Evolutionary conservation across 805 yeast species (phyloP), one percentile per base, ranked within the genome.

Genomic region (Cyberlindnera saturnus): DNA sequence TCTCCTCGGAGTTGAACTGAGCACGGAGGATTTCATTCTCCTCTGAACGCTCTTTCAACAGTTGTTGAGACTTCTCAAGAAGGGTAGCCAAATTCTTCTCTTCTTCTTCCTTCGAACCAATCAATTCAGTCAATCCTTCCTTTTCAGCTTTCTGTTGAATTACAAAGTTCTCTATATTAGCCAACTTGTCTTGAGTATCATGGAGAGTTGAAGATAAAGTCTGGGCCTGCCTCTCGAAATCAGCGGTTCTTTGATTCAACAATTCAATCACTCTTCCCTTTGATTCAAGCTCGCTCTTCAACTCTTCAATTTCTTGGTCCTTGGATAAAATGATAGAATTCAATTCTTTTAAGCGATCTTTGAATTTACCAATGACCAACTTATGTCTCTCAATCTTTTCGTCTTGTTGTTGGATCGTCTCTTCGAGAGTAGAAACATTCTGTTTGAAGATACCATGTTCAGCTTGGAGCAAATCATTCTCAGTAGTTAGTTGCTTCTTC

Each of bases 161-260:
- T n/a, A 26, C 17, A 18, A 9, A 23, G 11, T 8, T 23, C 11
- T 38, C 40, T 18, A 13, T 26, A 15, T 14, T 6, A 5, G 18
- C 18, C 19, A 6, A 10, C 20, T 45, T 39, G 40, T 55, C 52
- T 5, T 35, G 16, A 10, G 45, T 42, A 14, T 41, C 38, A 19
- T 40, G 38, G 13, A 50, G 38, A 5, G 42, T 10, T 4, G 31
- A 16, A 6, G 44, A 32, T 3, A 54, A 36, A 3, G 32, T 36
- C 31, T 50, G 40, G 7, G 55, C 57, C 20, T 51, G 49, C 4
- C 42, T 42, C 26, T 53, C 58, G 26, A 45, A 52, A n/a, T 44
- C 51, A 11, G 48, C 11, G 4, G 38, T 50, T 38, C 56, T 48
- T 9, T 17, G 17, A n/a, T 32, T 42, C 33, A 55, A 34, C 1